A percentile compares a stretch with the other conserved stretches of the same genome.
These are phyloP conservation scores for Emmonsiellopsis sp. DNA, from an alignment of 2,329 filamentous ascomycete genomes.

Conservation along the genomic window DNA sequence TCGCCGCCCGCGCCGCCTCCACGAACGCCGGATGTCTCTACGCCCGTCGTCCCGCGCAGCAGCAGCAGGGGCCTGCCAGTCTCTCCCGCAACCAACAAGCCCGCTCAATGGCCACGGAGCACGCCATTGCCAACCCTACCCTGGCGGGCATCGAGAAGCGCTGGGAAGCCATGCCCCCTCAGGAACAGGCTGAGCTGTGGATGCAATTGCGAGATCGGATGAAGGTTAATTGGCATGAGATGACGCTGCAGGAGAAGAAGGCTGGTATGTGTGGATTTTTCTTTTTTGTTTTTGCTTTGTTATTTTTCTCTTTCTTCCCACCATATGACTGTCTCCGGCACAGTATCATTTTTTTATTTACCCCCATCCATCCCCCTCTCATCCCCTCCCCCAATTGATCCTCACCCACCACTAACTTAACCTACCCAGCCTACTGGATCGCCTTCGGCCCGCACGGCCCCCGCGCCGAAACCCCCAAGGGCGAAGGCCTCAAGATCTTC, in stretches of 20 bases:
- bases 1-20: constrained; percentile 27
- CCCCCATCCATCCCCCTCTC: not conserved
- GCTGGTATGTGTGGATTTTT: constrained; percentile 68
- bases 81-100: constrained; percentile 34
- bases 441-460: constrained; percentile 95
- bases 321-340: too few species aligned
- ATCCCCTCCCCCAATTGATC: not conserved
- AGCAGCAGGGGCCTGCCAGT: not conserved
- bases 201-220: constrained; percentile 97
- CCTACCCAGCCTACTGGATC: constrained; percentile 81
- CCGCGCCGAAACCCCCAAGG: constrained; percentile 71
- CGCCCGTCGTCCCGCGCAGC: constrained; percentile 26
- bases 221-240: constrained; percentile 93
- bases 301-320: too few species aligned
- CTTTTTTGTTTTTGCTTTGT: not conserved
- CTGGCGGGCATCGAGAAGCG: constrained; percentile 98
- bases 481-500: constrained; percentile 72
- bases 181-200: constrained; percentile 99
- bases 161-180: constrained; percentile 95
- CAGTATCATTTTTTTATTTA: not conserved
- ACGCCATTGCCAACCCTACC: constrained; percentile 96
- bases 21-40: constrained; percentile 26
- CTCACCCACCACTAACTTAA: too few species aligned
- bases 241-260: constrained; percentile 97
- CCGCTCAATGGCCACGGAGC: constrained; percentile 49